phyloP scores from a whole-genome alignment of 345 rosid genomes.

The Linum usitatissimum region DNA sequence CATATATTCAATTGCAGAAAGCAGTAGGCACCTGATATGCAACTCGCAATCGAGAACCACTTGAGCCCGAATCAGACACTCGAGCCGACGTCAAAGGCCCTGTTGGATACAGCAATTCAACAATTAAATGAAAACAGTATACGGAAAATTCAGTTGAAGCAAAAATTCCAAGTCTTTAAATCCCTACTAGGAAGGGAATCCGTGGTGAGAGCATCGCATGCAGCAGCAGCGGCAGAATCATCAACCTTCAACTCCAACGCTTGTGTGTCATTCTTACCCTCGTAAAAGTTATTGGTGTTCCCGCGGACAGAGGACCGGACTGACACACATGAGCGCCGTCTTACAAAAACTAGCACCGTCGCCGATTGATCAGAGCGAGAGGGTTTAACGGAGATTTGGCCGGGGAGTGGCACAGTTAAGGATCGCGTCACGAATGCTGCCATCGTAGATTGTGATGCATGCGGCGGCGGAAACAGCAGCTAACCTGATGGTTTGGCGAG shows the following conservation, averaged over 20 bases:
- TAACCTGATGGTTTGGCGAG: background rate
- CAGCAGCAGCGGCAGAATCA: slow-evolving; percentile 22
- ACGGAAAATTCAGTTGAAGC: background rate
- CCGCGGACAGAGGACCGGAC: slow-evolving; percentile 24
- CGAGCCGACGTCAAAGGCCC: slow-evolving; percentile 73
- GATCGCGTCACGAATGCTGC: slow-evolving; percentile 33
- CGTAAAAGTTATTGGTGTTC: slow-evolving; percentile 13
- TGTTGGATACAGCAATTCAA: slow-evolving; percentile 11
- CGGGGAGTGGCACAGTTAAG: slow-evolving; percentile 16
- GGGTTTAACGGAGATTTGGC: slow-evolving; percentile 19
- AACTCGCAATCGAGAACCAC: slow-evolving; percentile 71
- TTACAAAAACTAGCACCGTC: slow-evolving; percentile 3
- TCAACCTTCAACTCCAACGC: slow-evolving; percentile 32
- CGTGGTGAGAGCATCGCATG: slow-evolving; percentile 15
- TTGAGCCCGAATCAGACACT: slow-evolving; percentile 34
- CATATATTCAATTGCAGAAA: background rate
- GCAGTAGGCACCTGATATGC: slow-evolving; percentile 69
- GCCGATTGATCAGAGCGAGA: slow-evolving; percentile 19
- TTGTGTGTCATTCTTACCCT: slow-evolving; percentile 15
- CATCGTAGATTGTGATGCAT: slow-evolving; percentile 16
- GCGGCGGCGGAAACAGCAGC: background rate
- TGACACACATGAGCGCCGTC: slow-evolving; percentile 18
- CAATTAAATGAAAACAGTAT: background rate
- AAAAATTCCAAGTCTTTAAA: background rate
- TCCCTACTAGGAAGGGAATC: slow-evolving; percentile 62